These are phyloP conservation scores for Coemansia sp. DNA, from an alignment of 192 early-diverging fungal genomes.

Conservation along the genomic window DNA sequence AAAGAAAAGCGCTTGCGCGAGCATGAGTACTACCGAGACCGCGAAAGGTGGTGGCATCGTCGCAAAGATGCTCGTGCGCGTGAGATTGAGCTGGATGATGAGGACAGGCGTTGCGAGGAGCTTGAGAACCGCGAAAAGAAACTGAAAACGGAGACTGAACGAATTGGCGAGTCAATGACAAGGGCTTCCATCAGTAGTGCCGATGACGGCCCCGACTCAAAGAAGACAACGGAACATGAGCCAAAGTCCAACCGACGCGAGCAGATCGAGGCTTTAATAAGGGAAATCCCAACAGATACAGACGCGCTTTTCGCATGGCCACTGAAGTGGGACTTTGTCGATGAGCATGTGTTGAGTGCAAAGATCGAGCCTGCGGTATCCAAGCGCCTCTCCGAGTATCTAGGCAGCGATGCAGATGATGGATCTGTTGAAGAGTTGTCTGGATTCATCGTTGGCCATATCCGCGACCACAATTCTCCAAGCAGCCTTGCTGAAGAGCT, in stretches of 20 bases:
- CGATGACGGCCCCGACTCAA: not conserved
- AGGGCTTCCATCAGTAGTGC: constrained; percentile 20
- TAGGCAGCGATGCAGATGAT: constrained; percentile 72
- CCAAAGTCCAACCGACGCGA: not conserved
- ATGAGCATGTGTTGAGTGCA: constrained; percentile 58
- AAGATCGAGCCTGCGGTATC: constrained; percentile 76
- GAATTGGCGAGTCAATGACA: not conserved
- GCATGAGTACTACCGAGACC: constrained; percentile 79
- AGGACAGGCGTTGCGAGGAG: constrained; percentile 62
- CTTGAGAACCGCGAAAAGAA: constrained; percentile 47
- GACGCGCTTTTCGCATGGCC: constrained; percentile 32
- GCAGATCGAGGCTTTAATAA: constrained; percentile 15
- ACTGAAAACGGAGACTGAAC: not conserved
- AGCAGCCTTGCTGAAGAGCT: constrained; percentile 77
- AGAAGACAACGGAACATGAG: constrained; percentile 4
- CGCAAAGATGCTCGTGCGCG: constrained; percentile 62
- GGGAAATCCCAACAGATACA: constrained; percentile 25
- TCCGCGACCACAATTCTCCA: constrained; percentile 68
- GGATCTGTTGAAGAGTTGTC: constrained; percentile 65
- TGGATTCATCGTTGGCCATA: constrained; percentile 75
- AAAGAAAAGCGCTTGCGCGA: constrained; percentile 27
- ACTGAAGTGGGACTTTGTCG: constrained; percentile 32
- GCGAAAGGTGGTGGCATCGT: constrained; percentile 74
- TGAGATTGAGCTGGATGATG: constrained; percentile 71
- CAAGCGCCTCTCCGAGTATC: constrained; percentile 78